These are phyloP conservation scores for Xylaria polymorpha DNA, from an alignment of 2,329 filamentous ascomycete genomes.

Conservation along the genomic window DNA sequence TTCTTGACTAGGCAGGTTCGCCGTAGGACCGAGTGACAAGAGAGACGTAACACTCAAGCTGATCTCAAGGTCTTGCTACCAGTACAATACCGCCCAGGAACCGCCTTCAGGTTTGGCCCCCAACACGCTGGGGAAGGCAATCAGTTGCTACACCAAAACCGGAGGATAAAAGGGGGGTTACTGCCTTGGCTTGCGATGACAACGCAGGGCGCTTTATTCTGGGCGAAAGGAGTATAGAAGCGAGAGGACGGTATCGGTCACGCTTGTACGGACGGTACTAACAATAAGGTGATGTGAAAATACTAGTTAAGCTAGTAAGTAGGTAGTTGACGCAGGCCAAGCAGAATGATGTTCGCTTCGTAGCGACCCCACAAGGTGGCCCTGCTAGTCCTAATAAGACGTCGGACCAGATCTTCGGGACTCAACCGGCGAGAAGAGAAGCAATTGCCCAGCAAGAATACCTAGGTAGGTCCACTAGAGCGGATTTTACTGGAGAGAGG, in stretches of 20 bases:
- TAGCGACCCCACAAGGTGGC: constrained; percentile 40
- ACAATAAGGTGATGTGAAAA: constrained; percentile 13
- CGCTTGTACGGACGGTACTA: neutral
- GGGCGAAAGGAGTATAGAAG: neutral
- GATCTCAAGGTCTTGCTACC: neutral
- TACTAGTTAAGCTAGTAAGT: too few relatives aligned
- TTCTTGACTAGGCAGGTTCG: neutral
- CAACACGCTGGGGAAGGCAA: constrained; percentile 5
- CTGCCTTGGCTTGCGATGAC: constrained; percentile 9
- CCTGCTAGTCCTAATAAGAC: constrained; percentile 46
- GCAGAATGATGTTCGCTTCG: constrained; percentile 13
- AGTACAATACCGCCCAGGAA: too few relatives aligned
- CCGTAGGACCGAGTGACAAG: neutral
- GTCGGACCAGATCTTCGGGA: constrained; percentile 51
- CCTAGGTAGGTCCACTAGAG: neutral
- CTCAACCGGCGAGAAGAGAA: constrained; percentile 26
- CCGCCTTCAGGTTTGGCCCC: constrained; percentile 19
- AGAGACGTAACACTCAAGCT: neutral
- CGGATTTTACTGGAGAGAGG: neutral
- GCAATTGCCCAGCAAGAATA: neutral
- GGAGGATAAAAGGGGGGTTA: neutral
- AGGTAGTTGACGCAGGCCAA: constrained; percentile 2
- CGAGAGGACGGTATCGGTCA: neutral
- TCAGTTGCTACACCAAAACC: neutral
- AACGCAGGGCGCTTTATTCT: constrained; percentile 1